A percentile compares a stretch with the other conserved stretches of the same genome.
phyloP scores from a whole-genome alignment of 139 green algal genomes.

The Micromonas pusilla region DNA sequence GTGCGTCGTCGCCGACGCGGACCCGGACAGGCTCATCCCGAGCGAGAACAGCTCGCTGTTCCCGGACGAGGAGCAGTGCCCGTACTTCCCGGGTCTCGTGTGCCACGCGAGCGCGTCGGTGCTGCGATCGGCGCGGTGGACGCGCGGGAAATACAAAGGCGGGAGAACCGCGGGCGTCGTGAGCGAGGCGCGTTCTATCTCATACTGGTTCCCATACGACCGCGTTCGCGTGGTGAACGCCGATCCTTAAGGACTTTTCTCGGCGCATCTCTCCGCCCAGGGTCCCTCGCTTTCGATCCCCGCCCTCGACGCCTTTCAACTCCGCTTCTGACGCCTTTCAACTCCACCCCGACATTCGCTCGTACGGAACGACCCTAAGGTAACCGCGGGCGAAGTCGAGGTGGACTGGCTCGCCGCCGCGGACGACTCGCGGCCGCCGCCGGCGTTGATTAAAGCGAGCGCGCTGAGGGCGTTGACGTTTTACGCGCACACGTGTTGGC shows the following conservation, averaged over 20 bases:
- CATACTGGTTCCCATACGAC: too few species aligned
- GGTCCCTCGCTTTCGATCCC: too few species aligned
- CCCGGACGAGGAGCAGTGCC: conserved; percentile 24
- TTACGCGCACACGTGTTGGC: conserved; percentile 31
- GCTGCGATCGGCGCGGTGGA: conserved; percentile 34
- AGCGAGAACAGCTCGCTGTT: neutral
- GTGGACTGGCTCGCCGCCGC: neutral
- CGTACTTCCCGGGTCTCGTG: conserved; percentile 35
- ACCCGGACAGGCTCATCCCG: conserved; percentile 9
- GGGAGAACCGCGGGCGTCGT: neutral
- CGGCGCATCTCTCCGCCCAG: too few species aligned
- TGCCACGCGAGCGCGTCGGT: conserved; percentile 11
- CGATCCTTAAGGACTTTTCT: too few species aligned
- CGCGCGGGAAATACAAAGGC: neutral
- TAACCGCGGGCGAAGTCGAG: too few species aligned
- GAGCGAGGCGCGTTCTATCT: too few species aligned
- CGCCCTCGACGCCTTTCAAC: too few species aligned
- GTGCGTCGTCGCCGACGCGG: conserved; percentile 27
- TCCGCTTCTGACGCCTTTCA: too few species aligned
- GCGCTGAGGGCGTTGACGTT: conserved; percentile 25
- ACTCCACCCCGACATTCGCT: too few species aligned
- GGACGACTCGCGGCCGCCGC: neutral
- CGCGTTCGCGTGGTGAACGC: too few species aligned
- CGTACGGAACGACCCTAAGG: too few species aligned
- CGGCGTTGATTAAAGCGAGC: neutral